Conservation (phyloP, 2,329 filamentous ascomycete genomes). For the Verticillium klebahnii region DNA sequence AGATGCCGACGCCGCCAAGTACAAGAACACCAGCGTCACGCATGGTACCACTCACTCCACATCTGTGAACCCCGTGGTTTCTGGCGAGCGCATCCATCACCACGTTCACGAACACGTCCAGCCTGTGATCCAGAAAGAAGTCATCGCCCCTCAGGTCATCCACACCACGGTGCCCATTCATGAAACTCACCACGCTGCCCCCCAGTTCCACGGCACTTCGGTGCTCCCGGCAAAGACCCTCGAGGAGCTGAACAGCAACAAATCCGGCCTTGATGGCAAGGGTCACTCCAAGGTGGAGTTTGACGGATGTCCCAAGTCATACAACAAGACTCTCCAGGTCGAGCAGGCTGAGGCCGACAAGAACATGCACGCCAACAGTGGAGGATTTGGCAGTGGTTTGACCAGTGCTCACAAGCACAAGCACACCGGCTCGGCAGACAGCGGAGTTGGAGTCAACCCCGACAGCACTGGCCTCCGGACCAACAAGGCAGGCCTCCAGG, state of each 20-base stretch:
- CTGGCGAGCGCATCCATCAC: slow-evolving; percentile 28
- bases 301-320: slow-evolving; percentile 54
- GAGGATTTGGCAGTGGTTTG: no score
- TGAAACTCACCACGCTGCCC: slow-evolving; percentile 63
- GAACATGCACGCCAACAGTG: neutral
- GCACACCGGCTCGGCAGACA: neutral
- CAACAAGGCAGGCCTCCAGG: neutral
- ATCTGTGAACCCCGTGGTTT: slow-evolving; percentile 18
- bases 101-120: slow-evolving; percentile 65
- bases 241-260: slow-evolving; percentile 46
- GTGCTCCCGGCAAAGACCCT: slow-evolving; percentile 60
- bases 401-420: neutral
- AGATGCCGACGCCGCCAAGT: slow-evolving; percentile 41
- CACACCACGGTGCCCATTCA: slow-evolving; percentile 71
- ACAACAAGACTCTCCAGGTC: slow-evolving; percentile 20
- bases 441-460: neutral
- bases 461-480: neutral
- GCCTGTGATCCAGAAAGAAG: slow-evolving; percentile 66
- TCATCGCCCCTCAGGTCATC: slow-evolving; percentile 60
- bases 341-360: slow-evolving; percentile 2
- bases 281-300: slow-evolving; percentile 52
- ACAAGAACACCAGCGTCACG: slow-evolving; percentile 19
- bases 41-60: slow-evolving; percentile 22
- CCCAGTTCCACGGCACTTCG: slow-evolving; percentile 62
- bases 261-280: slow-evolving; percentile 45